Conservation (phyloP, 495 filamentous ascomycete species). For the Annulohypoxylon stygium region DNA sequence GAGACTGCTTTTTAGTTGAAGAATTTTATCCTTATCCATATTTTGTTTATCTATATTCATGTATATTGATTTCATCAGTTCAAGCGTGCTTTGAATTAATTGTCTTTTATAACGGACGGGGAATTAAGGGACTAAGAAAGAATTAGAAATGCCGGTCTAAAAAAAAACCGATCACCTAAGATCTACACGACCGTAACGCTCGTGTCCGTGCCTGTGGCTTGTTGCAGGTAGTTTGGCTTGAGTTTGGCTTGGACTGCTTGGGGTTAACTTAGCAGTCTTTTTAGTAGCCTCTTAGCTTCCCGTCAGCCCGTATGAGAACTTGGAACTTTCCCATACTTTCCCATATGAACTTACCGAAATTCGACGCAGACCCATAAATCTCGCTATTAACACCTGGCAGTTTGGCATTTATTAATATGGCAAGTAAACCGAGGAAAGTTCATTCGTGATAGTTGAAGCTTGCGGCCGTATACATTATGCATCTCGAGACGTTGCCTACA, state of each 20-base stretch:
- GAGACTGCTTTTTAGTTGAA: not conserved
- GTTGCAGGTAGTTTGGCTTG: not conserved
- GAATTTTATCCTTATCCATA: not conserved
- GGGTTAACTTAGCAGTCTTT: not conserved
- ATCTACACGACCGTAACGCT: slow-evolving; percentile 12
- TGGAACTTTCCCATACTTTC: slow-evolving; percentile 3
- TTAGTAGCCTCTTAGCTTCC: not conserved
- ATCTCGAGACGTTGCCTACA: not conserved
- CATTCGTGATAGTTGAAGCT: not conserved
- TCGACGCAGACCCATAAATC: not conserved
- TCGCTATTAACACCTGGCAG: not conserved
- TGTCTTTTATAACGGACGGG: not conserved
- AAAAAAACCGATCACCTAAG: slow-evolving; percentile 7
- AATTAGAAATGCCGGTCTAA: slow-evolving; percentile 9
- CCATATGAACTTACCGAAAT: not conserved
- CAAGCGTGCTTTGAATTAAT: not conserved
- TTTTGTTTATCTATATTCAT: not conserved
- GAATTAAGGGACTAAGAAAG: not conserved
- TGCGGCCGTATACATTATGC: slow-evolving; percentile 1
- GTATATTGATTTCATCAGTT: not conserved
- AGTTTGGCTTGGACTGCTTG: not conserved
- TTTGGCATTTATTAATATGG: not conserved
- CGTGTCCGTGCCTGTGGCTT: slow-evolving; percentile 23
- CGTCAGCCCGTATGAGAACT: not conserved
- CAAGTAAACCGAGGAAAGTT: not conserved